Conservation (phyloP, 768 basidiomycete species). For the Lactarius hatsudake region DNA sequence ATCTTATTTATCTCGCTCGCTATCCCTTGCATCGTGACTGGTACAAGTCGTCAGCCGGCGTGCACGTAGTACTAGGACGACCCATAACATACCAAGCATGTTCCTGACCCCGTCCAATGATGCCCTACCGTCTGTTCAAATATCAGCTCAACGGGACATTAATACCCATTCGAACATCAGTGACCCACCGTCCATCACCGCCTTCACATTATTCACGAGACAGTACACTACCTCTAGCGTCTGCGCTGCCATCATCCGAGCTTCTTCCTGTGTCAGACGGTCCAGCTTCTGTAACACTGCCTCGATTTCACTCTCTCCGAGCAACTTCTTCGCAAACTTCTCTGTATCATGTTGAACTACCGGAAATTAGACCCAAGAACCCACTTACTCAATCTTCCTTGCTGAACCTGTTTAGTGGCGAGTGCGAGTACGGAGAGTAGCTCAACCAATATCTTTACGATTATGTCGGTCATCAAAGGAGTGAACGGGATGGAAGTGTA, state of each 20-base stretch:
- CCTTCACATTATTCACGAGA: background rate
- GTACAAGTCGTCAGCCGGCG: too few species aligned
- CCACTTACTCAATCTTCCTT: background rate
- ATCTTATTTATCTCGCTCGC: background rate
- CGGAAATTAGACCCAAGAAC: background rate
- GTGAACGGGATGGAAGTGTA: background rate
- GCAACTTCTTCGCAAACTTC: background rate
- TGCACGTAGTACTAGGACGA: too few species aligned
- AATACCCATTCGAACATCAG: background rate
- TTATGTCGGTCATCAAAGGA: background rate
- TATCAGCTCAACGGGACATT: background rate
- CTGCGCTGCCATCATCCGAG: background rate
- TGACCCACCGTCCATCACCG: background rate
- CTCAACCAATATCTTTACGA: background rate
- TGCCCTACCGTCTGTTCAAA: background rate
- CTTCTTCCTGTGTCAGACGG: background rate
- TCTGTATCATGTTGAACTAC: background rate
- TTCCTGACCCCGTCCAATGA: background rate
- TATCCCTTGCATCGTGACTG: background rate
- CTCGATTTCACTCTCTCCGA: background rate
- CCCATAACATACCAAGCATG: background rate
- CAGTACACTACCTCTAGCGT: background rate
- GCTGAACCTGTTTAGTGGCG: background rate
- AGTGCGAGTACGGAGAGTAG: background rate
- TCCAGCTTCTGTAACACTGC: background rate